Evolutionary conservation across 2,329 filamentous ascomycete species (phyloP).

Genomic region (Phaeosphaeria sp.): DNA sequence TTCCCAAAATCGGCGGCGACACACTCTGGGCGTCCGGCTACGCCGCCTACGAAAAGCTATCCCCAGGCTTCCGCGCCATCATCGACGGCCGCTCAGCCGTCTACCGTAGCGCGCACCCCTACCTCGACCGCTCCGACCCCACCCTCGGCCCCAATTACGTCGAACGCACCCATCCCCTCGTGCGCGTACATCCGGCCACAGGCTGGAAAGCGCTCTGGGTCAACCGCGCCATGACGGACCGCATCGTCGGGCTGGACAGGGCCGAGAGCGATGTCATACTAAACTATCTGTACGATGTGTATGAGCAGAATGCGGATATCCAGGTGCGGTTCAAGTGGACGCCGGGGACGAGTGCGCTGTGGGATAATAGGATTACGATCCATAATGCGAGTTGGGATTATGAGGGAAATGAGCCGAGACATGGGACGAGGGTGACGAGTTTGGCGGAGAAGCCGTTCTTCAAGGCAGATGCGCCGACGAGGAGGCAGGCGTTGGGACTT

Average conservation of each 20-base stretch:
- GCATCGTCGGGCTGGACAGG: constrained; percentile 73
- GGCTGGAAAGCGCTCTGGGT: constrained; percentile 79
- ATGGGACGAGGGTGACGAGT: constrained; percentile 75
- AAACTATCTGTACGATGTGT: constrained; percentile 71
- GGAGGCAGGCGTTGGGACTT: constrained; percentile 71
- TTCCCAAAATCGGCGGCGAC: constrained; percentile 71
- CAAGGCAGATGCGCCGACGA: constrained; percentile 67
- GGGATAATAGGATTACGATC: constrained; percentile 78
- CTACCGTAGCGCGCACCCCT: constrained; percentile 70
- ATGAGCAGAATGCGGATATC: constrained; percentile 73
- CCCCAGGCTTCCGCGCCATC: constrained; percentile 71
- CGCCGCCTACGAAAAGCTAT: constrained; percentile 75
- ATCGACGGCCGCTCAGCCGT: constrained; percentile 72
- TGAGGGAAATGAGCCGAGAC: constrained; percentile 69
- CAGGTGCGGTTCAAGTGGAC: constrained; percentile 77
- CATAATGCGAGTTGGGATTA: constrained; percentile 80
- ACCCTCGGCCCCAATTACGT: constrained; percentile 68
- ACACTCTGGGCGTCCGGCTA: constrained; percentile 76
- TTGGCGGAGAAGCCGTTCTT: constrained; percentile 76
- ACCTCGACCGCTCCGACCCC: constrained; percentile 69
- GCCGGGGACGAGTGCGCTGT: constrained; percentile 69
- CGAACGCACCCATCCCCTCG: constrained; percentile 72
- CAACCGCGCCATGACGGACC: constrained; percentile 71
- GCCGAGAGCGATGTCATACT: constrained; percentile 73
- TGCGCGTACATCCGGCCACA: constrained; percentile 74